Evolutionary conservation across 2,329 filamentous ascomycete species (phyloP), one percentile per base, ranked within the genome.

Genomic region (Escovopsis sp.): DNA sequence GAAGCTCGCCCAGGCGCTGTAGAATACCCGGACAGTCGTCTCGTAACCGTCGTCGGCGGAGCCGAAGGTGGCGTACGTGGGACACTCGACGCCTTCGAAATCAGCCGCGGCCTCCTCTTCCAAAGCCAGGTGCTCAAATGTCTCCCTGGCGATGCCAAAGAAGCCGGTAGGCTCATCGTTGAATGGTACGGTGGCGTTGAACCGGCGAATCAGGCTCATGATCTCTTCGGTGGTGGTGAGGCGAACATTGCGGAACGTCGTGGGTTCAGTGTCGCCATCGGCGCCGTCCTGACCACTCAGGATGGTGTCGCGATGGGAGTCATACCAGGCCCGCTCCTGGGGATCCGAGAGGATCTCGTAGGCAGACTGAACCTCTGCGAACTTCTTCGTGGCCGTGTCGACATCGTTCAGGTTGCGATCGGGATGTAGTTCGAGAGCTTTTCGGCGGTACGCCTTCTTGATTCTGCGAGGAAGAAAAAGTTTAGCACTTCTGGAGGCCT

Each of bases 261-360:
- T 77, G 42, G 74, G 67, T 31, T 68, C 70, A 37, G 64, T 61
- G 15, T 61, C 64, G 32, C 57, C 61, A 25, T 60, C 62, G 25
- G 60, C 59, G 29, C 57, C 49, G 41, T 78, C 74, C 43, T 74
- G 70, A 33, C 80, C 81, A 27, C 74, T 73, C 47, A 96, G 65
- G 47, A 96, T 93, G 39, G 83, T 79, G 51, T 87, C 80, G 46
- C 86, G 81, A 57, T 98, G 91, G 3, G 87, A 87, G 62, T 98
- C 89, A 64, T 98, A 98, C 91, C 91, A 98, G 29, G 88, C 82
- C 51, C 91, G 78, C 60, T 98, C 91, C 58, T 98, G 89, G 10
- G 87, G 79, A 58, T 98, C 91, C 2, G 88, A 94, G 1, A 98
- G 74, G n/a, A 98, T 77, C 59, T 96, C 86, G 58, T 98, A 94